These are phyloP conservation scores for Ramaria sp. DNA, from an alignment of 768 basidiomycete species.

Conservation along the genomic window DNA sequence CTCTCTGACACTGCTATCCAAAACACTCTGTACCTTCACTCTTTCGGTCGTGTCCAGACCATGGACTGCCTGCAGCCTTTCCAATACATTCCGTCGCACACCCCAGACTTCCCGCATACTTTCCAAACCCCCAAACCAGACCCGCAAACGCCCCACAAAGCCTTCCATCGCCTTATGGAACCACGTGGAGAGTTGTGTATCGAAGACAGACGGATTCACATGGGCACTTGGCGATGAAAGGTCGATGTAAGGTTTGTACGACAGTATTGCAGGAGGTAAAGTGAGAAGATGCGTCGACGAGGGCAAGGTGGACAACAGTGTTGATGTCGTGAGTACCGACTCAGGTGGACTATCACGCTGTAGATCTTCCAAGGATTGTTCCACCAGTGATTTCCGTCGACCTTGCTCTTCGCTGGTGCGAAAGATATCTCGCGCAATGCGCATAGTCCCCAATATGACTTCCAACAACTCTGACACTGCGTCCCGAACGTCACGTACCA, in stretches of 20 bases:
- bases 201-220: slow-evolving; percentile 33
- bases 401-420: slow-evolving; percentile 20
- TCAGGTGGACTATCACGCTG: slow-evolving; percentile 42
- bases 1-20: slow-evolving; percentile 46
- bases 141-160: slow-evolving; percentile 33
- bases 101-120: slow-evolving; percentile 63
- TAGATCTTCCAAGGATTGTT: slow-evolving; percentile 47
- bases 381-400: slow-evolving; percentile 36
- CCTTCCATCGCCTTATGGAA: slow-evolving; percentile 40
- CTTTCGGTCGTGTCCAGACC: slow-evolving; percentile 41
- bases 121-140: slow-evolving; percentile 52
- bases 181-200: slow-evolving; percentile 49
- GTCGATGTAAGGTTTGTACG: slow-evolving; percentile 83
- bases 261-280: slow-evolving; percentile 57
- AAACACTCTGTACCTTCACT: slow-evolving; percentile 26
- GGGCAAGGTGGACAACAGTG: slow-evolving; percentile 59
- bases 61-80: slow-evolving; percentile 30
- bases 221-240: slow-evolving; percentile 46
- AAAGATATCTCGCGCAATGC: slow-evolving; percentile 49
- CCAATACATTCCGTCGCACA: slow-evolving; percentile 37
- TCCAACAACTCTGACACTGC: slow-evolving; percentile 41
- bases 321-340: slow-evolving; percentile 54
- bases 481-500: slow-evolving; percentile 43
- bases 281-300: slow-evolving; percentile 77
- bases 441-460: slow-evolving; percentile 48